Evolutionary conservation across 352 stramenopile genomes (phyloP), one percentile per base, ranked within the genome.

Genomic region (Globisporangium paroecandrum): DNA sequence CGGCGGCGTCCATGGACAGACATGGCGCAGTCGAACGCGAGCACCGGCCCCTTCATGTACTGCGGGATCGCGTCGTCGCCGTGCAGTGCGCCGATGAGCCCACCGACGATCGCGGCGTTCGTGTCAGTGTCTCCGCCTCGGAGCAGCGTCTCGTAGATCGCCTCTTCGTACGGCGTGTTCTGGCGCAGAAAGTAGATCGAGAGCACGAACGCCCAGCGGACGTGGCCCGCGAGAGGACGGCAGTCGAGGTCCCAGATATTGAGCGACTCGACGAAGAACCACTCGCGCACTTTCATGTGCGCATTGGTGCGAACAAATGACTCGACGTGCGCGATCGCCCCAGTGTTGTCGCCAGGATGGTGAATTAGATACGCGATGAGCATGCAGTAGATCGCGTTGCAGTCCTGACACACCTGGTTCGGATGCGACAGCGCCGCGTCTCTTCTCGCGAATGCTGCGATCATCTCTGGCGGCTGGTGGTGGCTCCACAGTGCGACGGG

Each of bases 71-170:
- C 59, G 1, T 72, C 65, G 13, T 75, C 70, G 20, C 78, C 81
- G 38, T 89, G 80, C 38, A 89, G 54, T 9, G 80, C 80, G 12
- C 81, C 81, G 24, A 89, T 73, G 1, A 89, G 29, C 0, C 75
- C 77, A 6, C 81, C 81, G 12, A 87, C 77, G 54, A 89, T 89
- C 15, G 77, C 81, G 7, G 81, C 81, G 66, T 89, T 89, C 29
- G 81, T 89, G 56, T 89, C 81, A 9, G 81, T 89, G 43, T 89
- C 81, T 1, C 78, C 81, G 22, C 73, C 81, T 41, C 85, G 83
- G 13, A 84, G 66, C 56, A 89, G 69, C 60, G 81, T 87, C 24
- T 78, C 64, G 13, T 75, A 63, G 51, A 89, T 85, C 10, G 75
- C 81, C 3, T 71, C 58, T 36, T 87, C 77, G 57, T 85, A 89